Percentiles rank a stretch among this genome's conserved stretches.
These are phyloP conservation scores for Phoma herbarum DNA, from an alignment of 2,329 filamentous ascomycete genomes.

Conservation along the genomic window DNA sequence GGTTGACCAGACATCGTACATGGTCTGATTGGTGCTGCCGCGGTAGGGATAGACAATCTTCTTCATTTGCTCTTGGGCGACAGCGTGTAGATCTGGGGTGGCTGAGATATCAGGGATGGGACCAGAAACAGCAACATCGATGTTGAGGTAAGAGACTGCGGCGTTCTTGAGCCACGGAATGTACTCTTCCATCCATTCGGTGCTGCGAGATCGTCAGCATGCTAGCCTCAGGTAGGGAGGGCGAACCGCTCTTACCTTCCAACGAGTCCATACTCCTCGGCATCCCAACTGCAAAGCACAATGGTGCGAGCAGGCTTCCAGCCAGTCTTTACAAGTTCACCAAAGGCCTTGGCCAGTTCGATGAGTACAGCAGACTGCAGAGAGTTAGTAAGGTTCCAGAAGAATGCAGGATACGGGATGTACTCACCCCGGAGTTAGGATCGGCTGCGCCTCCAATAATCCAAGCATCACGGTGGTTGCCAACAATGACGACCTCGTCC, in stretches of 20 bases:
- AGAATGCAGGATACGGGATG: no score
- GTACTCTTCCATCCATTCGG: slow-evolving; percentile 62
- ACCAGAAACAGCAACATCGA: slow-evolving; percentile 60
- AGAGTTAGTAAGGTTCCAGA: no score
- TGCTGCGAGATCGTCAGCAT: slow-evolving; percentile 41
- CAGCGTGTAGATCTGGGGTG: slow-evolving; percentile 53
- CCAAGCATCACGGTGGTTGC: slow-evolving; percentile 65
- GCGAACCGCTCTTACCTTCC: slow-evolving; percentile 35
- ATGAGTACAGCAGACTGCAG: slow-evolving; percentile 58
- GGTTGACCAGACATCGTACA: slow-evolving; percentile 57
- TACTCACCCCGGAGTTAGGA: slow-evolving; percentile 58
- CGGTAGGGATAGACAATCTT: slow-evolving; percentile 54
- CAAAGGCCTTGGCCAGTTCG: slow-evolving; percentile 61
- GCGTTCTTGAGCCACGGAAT: slow-evolving; percentile 57
- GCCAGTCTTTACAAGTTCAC: slow-evolving; percentile 56
- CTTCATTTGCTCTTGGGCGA: slow-evolving; percentile 50
- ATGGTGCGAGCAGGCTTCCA: slow-evolving; percentile 64
- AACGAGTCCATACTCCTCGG: slow-evolving; percentile 52
- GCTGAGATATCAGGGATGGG: slow-evolving; percentile 52
- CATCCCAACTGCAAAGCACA: slow-evolving; percentile 56
- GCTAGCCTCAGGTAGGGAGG: neutral
- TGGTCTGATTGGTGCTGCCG: slow-evolving; percentile 50
- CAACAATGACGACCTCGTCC: slow-evolving; percentile 63
- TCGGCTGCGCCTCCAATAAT: slow-evolving; percentile 63
- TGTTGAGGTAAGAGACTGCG: slow-evolving; percentile 60